Conservation (phyloP, 2,329 filamentous ascomycete genomes). For the Zelopaecilomyces penicillatus region DNA sequence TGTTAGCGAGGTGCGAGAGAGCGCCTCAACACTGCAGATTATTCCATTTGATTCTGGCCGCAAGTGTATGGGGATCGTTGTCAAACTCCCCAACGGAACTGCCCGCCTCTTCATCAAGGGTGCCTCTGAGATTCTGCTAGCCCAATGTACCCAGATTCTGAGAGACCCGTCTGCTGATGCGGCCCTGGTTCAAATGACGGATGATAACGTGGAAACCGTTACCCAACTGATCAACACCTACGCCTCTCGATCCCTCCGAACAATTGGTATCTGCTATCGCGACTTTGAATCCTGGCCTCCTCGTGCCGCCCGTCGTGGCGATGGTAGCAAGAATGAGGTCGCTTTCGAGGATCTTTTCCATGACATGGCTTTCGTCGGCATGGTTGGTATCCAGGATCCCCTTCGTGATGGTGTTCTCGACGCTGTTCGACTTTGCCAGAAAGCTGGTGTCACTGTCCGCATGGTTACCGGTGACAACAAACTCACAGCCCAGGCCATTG, state of each 20-base stretch:
- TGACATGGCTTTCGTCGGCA: slow-evolving; percentile 58
- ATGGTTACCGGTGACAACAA: slow-evolving; percentile 85
- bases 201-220: slow-evolving; percentile 48
- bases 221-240: slow-evolving; percentile 66
- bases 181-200: slow-evolving; percentile 35
- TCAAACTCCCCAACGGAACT: slow-evolving; percentile 40
- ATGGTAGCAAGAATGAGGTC: slow-evolving; percentile 51
- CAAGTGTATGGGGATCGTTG: slow-evolving; percentile 61
- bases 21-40: slow-evolving; percentile 52
- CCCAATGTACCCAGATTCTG: slow-evolving; percentile 44
- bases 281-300: slow-evolving; percentile 85
- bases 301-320: slow-evolving; percentile 44
- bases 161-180: slow-evolving; percentile 39
- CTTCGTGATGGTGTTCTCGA: slow-evolving; percentile 66
- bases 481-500: slow-evolving; percentile 70
- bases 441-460: slow-evolving; percentile 68
- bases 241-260: slow-evolving; percentile 70
- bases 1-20: slow-evolving; percentile 55
- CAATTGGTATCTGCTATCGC: slow-evolving; percentile 74
- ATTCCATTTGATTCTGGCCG: slow-evolving; percentile 69
- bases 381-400: slow-evolving; percentile 77
- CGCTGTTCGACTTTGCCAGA: slow-evolving; percentile 64
- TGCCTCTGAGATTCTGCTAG: slow-evolving; percentile 56
- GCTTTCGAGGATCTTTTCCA: slow-evolving; percentile 59
- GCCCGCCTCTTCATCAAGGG: slow-evolving; percentile 55